Evolutionary conservation across 164 flowering plant species (phyloP).

Genomic region (Saururus chinensis): DNA sequence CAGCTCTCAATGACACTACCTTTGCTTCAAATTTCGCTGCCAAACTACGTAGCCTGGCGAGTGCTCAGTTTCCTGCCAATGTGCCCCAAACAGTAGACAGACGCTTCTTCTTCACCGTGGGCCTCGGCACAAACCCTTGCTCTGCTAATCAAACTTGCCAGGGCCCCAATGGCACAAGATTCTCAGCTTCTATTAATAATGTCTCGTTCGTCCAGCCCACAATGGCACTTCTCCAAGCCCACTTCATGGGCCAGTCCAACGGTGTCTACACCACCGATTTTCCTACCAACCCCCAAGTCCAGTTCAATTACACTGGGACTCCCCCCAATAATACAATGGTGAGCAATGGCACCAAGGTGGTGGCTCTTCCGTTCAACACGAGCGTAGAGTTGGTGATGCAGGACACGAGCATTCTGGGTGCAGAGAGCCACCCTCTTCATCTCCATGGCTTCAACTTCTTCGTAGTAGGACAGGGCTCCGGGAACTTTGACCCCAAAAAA

Average conservation of each 20-base stretch:
- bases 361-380: constrained; percentile 42
- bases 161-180: constrained; percentile 49
- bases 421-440: constrained; percentile 67
- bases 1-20: constrained; percentile 41
- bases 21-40: constrained; percentile 27
- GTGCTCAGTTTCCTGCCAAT: constrained; percentile 37
- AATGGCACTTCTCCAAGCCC: constrained; percentile 49
- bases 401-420: constrained; percentile 55
- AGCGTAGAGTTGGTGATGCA: constrained; percentile 60
- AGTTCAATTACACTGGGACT: constrained; percentile 57
- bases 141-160: constrained; percentile 41
- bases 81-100: constrained; percentile 42
- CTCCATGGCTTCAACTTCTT: constrained; percentile 70
- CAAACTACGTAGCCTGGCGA: constrained; percentile 42
- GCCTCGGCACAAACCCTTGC: constrained; percentile 46
- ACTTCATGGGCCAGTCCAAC: constrained; percentile 29
- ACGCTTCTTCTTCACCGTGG: constrained; percentile 52
- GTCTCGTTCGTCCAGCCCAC: constrained; percentile 40
- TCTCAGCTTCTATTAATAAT: constrained; percentile 51
- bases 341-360: constrained; percentile 33
- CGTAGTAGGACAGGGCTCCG: constrained; percentile 58
- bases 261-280: constrained; percentile 52
- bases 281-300: constrained; percentile 23
- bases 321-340: constrained; percentile 44
- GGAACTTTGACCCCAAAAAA: constrained; percentile 40